These are phyloP conservation scores for Amaranthus hypochondriacus DNA, from an alignment of 148 eudicot species.

Conservation along the genomic window DNA sequence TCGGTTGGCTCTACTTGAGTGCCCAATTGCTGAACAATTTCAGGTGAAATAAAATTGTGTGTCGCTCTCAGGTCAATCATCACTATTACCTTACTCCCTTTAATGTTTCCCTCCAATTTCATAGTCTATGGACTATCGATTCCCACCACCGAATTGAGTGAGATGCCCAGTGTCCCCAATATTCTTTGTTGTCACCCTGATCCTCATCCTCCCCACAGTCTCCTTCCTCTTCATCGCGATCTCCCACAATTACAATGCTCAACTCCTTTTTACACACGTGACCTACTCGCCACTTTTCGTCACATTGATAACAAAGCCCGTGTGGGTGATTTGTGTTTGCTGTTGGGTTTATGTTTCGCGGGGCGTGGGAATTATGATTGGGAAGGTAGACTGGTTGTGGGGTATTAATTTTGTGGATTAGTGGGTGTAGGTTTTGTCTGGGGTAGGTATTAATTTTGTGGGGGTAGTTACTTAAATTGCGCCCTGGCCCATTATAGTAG, in stretches of 20 bases:
- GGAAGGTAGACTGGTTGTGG: no score
- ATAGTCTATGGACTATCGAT: neutral
- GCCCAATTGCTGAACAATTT: neutral
- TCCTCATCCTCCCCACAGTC: no score
- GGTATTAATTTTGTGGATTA: neutral
- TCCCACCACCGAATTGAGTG: neutral
- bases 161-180: no score
- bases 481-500: neutral
- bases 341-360: neutral
- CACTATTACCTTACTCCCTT: neutral
- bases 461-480: no score
- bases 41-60: neutral
- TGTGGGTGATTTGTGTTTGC: neutral
- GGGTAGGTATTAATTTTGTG: no score
- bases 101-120: neutral
- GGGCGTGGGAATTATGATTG: no score
- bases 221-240: no score
- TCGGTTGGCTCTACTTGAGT: neutral
- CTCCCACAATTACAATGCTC: neutral
- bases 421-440: neutral
- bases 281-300: neutral
- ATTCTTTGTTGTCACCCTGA: no score
- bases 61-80: neutral
- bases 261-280: neutral
- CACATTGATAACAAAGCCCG: neutral